Conservation (phyloP, 140 eudicot species). For the Stevia rebaudiana region DNA sequence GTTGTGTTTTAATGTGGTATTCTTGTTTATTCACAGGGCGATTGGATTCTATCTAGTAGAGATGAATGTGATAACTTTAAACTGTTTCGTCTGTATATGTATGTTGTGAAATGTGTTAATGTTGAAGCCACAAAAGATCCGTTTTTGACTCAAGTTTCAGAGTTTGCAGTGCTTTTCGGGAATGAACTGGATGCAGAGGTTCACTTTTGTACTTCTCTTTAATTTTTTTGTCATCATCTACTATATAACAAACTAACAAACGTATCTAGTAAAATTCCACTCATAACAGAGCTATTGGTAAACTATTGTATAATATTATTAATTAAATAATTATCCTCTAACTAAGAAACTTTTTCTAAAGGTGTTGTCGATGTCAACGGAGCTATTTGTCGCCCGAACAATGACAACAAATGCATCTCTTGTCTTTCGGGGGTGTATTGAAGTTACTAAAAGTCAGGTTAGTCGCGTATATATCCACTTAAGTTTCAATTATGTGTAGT, state of each 20-base stretch:
- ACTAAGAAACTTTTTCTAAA: slow-evolving; percentile 10
- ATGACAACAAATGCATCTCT: slow-evolving; percentile 80
- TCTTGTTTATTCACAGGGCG: slow-evolving; percentile 59
- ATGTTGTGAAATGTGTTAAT: slow-evolving; percentile 63
- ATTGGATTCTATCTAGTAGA: slow-evolving; percentile 75
- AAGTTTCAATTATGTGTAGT: not conserved
- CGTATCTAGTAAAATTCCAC: no score
- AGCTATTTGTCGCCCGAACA: slow-evolving; percentile 88
- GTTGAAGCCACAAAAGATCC: slow-evolving; percentile 79
- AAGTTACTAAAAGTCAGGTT: slow-evolving; percentile 72
- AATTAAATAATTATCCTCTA: not conserved
- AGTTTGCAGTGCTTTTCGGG: slow-evolving; percentile 85
- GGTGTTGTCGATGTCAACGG: slow-evolving; percentile 99
- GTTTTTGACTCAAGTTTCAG: slow-evolving; percentile 76
- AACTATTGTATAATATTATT: not conserved
- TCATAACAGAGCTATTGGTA: no score
- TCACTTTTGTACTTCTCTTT: not conserved
- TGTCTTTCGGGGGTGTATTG: slow-evolving; percentile 62
- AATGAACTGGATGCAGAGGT: slow-evolving; percentile 99
- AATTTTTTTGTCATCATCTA: not conserved
- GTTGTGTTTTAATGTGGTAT: slow-evolving; percentile 3
- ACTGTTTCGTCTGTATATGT: slow-evolving; percentile 56
- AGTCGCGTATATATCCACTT: slow-evolving; percentile 5
- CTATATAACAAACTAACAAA: no score
- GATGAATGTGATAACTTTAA: slow-evolving; percentile 41